These are phyloP conservation scores for Pythium vanterpoolii DNA, from an alignment of 352 stramenopile genomes.

Conservation along the genomic window DNA sequence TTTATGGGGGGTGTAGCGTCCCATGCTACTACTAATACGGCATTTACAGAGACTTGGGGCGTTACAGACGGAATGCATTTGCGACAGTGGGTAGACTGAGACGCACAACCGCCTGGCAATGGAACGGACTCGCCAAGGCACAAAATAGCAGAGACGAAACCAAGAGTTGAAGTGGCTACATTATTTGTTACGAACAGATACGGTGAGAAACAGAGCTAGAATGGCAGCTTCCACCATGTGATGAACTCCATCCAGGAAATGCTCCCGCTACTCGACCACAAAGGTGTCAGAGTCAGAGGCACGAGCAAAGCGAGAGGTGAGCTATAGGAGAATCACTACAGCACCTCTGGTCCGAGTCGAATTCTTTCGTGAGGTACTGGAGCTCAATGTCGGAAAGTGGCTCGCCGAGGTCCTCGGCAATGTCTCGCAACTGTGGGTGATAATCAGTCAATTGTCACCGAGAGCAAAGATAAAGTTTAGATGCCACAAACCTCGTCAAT, in stretches of 20 bases:
- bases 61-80: neutral
- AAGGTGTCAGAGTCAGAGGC: neutral
- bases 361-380: slow-evolving; percentile 69
- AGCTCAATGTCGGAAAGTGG: slow-evolving; percentile 69
- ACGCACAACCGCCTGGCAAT: slow-evolving; percentile 1
- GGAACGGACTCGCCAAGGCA: neutral
- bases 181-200: slow-evolving; percentile 5
- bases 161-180: slow-evolving; percentile 20
- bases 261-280: slow-evolving; percentile 30
- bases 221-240: slow-evolving; percentile 72
- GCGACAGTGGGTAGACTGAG: neutral
- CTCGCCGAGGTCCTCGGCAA: slow-evolving; percentile 70
- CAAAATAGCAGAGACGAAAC: slow-evolving; percentile 20
- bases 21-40: neutral
- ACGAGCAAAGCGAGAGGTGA: neutral
- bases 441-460: neutral
- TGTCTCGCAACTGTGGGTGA: slow-evolving; percentile 47
- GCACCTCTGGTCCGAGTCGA: slow-evolving; percentile 67
- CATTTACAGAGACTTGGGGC: neutral
- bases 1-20: slow-evolving; percentile 2
- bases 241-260: slow-evolving; percentile 80
- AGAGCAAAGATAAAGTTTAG: neutral
- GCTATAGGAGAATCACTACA: neutral
- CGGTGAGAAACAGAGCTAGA: slow-evolving; percentile 23
- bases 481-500: slow-evolving; percentile 45